Conservation (phyloP, 2,329 filamentous ascomycete genomes). For the Apiospora marii region DNA sequence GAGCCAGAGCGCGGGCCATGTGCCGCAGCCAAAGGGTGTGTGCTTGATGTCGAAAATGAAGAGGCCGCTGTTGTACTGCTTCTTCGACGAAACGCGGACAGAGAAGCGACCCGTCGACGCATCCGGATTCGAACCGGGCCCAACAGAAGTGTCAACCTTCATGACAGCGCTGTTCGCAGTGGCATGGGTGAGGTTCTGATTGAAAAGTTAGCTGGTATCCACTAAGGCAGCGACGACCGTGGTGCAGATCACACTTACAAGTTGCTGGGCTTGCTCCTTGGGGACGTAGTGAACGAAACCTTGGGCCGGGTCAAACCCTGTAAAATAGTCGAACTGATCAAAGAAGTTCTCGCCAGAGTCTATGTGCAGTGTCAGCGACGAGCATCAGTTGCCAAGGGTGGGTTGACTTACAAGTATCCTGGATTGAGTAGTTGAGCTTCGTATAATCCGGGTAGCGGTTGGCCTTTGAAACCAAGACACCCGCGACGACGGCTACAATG, state of each 20-base stretch:
- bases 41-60: conserved; percentile 73
- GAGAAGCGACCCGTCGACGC: conserved; percentile 68
- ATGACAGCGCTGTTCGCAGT: conserved; percentile 61
- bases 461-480: conserved; percentile 50
- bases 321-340: conserved; percentile 62
- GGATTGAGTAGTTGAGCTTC: conserved; percentile 54
- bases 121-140: conserved; percentile 53
- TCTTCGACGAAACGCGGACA: conserved; percentile 68
- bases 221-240: not conserved
- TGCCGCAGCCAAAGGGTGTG: conserved; percentile 68
- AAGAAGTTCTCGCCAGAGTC: conserved; percentile 60
- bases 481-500: conserved; percentile 56
- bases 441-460: conserved; percentile 58
- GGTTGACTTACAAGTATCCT: conserved; percentile 55
- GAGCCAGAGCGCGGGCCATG: conserved; percentile 73
- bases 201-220: conserved; percentile 25
- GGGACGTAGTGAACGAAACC: conserved; percentile 65
- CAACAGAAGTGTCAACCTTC: conserved; percentile 67
- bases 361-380: conserved; percentile 34
- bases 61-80: conserved; percentile 67
- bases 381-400: not conserved
- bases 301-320: conserved; percentile 56
- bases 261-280: conserved; percentile 46
- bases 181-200: conserved; percentile 69
- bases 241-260: conserved; percentile 46